Evolutionary conservation across 371 early-diverging fungal species (phyloP).

Genomic region (Mucor velutinosus): DNA sequence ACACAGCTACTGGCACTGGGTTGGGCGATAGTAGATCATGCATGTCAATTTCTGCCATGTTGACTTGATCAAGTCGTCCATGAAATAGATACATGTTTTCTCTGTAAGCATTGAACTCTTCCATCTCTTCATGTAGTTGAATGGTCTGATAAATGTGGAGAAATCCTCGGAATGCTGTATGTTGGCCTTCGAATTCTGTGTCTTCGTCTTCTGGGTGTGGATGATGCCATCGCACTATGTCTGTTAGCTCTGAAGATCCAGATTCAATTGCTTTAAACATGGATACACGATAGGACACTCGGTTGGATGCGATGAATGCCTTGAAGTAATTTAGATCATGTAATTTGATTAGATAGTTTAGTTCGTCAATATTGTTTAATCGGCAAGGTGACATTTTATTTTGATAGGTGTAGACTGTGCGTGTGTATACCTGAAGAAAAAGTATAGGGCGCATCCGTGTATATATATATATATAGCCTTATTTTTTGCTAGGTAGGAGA

Average conservation of each 20-base stretch:
- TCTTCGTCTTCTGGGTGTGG: conserved; percentile 4
- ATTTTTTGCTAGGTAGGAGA: not conserved
- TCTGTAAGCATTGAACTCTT: conserved; percentile 3
- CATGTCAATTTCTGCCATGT: not conserved
- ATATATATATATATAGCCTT: not conserved
- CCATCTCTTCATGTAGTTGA: not conserved
- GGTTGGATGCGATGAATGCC: not conserved
- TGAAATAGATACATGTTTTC: conserved; percentile 5
- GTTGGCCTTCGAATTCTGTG: not conserved
- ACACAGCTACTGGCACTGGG: not conserved
- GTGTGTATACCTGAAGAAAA: not conserved
- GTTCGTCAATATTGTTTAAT: not conserved
- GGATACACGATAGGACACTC: not conserved
- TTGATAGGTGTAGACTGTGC: not conserved
- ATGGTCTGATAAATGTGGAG: not conserved
- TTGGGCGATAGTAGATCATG: conserved; percentile 4
- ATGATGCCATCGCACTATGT: not conserved
- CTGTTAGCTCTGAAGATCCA: not conserved
- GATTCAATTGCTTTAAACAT: conserved; percentile 9
- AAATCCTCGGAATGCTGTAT: conserved; percentile 4
- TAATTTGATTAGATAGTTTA: not conserved
- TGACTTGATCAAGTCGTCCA: not conserved
- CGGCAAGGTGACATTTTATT: not conserved
- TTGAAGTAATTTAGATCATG: not conserved
- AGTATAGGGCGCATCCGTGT: not conserved